Percentiles rank a stretch among this genome's conserved stretches.
phyloP scores from a whole-genome alignment of 352 stramenopile genomes.

The Phytophthora idaei region DNA sequence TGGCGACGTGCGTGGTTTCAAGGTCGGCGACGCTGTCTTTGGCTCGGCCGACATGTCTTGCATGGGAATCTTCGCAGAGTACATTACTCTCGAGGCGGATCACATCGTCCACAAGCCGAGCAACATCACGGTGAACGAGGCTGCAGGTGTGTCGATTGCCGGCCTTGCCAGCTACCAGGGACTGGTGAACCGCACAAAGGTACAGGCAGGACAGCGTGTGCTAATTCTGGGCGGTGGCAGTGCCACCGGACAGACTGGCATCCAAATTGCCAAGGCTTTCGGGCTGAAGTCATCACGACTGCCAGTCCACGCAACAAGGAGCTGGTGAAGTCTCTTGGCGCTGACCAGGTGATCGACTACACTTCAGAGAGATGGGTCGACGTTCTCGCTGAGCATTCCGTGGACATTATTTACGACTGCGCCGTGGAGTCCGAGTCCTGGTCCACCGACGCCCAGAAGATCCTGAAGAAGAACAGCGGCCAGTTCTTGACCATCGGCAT shows the following conservation, averaged over 20 bases:
- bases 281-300: slow-evolving; percentile 56
- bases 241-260: slow-evolving; percentile 50
- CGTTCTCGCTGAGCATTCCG: slow-evolving; percentile 34
- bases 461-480: slow-evolving; percentile 32
- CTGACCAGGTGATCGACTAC: slow-evolving; percentile 69
- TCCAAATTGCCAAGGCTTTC: slow-evolving; percentile 61
- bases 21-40: slow-evolving; percentile 38
- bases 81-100: slow-evolving; percentile 15
- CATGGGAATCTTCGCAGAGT: slow-evolving; percentile 34
- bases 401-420: slow-evolving; percentile 46
- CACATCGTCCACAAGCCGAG: slow-evolving; percentile 21
- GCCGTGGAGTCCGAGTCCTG: slow-evolving; percentile 35
- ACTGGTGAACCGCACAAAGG: slow-evolving; percentile 28
- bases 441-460: slow-evolving; percentile 37
- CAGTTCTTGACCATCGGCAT: slow-evolving; percentile 38
- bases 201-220: slow-evolving; percentile 36
- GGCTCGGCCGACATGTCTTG: slow-evolving; percentile 10
- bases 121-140: slow-evolving; percentile 34
- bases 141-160: slow-evolving; percentile 34
- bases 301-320: slow-evolving; percentile 29
- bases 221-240: slow-evolving; percentile 65
- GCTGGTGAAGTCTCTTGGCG: slow-evolving; percentile 52
- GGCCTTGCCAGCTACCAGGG: slow-evolving; percentile 44
- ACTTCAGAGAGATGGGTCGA: slow-evolving; percentile 41
- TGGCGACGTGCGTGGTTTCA: slow-evolving; percentile 27